Base-by-base conservation (phyloP, 139 green algal genomes). In the Mychonastes homosphaera region DNA sequence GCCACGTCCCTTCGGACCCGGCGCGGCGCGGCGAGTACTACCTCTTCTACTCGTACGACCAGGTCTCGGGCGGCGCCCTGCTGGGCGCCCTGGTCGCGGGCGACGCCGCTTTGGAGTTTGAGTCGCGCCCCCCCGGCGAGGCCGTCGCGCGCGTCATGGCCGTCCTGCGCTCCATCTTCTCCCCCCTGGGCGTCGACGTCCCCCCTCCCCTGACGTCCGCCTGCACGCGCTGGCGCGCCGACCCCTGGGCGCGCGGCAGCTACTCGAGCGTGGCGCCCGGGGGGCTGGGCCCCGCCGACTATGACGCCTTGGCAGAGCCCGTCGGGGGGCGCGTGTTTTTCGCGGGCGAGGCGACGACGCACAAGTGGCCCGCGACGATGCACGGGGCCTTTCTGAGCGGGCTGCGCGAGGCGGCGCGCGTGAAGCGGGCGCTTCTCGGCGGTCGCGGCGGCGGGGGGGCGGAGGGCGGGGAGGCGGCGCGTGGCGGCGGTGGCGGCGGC, bases 281-380 rank as follows among this genome's bases (percentile, higher is more conserved):
- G 23, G 75, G 76, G 21, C 62, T 45, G 8, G 92, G 88, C 0
- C 75, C 84, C 8, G 76, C 73, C 19, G 90, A 97, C 62, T 97
- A 97, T 57, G 79, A 93, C 59, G 69, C 72, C 18, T 59, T 96
- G 62, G 84, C 77, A 12, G 69, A 79, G 36, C 72, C 56, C 40
- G 43, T 95, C 49, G 79, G 64, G 12, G 77, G 75, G 34, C 55
- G 79, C 21, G 58, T 95, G 40, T 95, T 92, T 73, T 96, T 91
- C 65, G 87, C 83, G 24, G 87, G 87, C 0, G 85, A 94, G 73
- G 86, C 85, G 27, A 98, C 91, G n/a, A 93, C 62, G 9, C 48
- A 71, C 24, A 85, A 86, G 64, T 87, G 89, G 70, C 91, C 89
- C 2, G 91, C 92, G 46, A 98, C 92, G 28, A 97, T 98, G 90